Evolutionary conservation across 164 flowering plant genomes (phyloP).

Genomic region (Santalum album): DNA sequence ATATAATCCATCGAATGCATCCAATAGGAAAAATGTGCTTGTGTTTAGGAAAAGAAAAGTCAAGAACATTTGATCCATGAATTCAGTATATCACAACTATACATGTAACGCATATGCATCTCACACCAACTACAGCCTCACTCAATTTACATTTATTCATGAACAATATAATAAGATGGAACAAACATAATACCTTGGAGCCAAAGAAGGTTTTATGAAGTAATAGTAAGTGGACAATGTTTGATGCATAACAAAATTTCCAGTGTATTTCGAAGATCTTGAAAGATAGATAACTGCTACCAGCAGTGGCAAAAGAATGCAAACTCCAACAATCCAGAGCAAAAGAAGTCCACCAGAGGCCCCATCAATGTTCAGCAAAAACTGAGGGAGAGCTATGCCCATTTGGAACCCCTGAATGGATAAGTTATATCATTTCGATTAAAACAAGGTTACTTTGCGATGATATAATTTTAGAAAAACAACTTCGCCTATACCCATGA

Average conservation of each 20-base stretch:
- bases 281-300: slow-evolving; percentile 85
- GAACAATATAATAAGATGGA: background rate
- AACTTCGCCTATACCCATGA: background rate
- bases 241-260: slow-evolving; percentile 91
- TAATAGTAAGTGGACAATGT: slow-evolving; percentile 67
- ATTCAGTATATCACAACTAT: too few relatives aligned
- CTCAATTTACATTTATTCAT: background rate
- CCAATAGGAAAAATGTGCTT: too few relatives aligned
- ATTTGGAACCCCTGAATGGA: slow-evolving; percentile 76
- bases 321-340: slow-evolving; percentile 82
- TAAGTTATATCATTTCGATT: background rate
- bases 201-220: slow-evolving; percentile 92
- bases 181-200: slow-evolving; percentile 63
- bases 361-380: slow-evolving; percentile 80
- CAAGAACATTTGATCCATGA: too few relatives aligned
- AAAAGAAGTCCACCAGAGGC: slow-evolving; percentile 86
- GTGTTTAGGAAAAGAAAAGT: too few relatives aligned
- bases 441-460: slow-evolving; percentile 1
- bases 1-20: too few relatives aligned
- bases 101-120: too few relatives aligned
- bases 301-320: slow-evolving; percentile 90
- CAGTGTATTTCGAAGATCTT: slow-evolving; percentile 80
- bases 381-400: slow-evolving; percentile 97
- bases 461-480: background rate
- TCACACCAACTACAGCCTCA: background rate